Evolutionary conservation across 2,329 filamentous ascomycete genomes (phyloP), one percentile per base, ranked within the genome.

Genomic region (Fusarium sp.): DNA sequence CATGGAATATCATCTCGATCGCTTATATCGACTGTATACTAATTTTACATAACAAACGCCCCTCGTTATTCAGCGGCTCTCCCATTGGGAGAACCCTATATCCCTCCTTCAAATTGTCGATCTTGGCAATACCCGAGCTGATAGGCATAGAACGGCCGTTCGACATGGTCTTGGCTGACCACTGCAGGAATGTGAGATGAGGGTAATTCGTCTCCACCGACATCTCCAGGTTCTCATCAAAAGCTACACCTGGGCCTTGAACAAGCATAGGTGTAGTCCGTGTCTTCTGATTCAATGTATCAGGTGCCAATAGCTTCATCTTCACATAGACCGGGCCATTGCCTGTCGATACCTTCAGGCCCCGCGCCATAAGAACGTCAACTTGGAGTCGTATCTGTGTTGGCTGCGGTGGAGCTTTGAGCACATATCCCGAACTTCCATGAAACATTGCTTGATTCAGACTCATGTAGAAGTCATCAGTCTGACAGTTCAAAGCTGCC

Each of bases 401-500:
- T 3, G 25, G 19, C 3, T 33, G 35, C 11, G 65, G 25, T 2
- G 33, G n/a, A 1, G 19, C 25, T 8, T 62, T 73, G 4, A 60
- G 11, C 4, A 71, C 43, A 30, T 73, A 73, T 2, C 70, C 70
- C 2, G 11, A 44, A 1, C 60, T 70, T 10, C 60, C 61, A 3
- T 58, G 7, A 11, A 73, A 73, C 57, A 73, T 50, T 4, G 70
- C 71, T 3, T 40, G 11, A 1, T 73, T 73, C 9, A 73, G 9
- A 4, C 23, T 49, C 57, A 57, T 71, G 5, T 61, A 56, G 3
- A 44, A 30, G 10, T 67, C 70, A 3, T 35, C 28, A 2, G 70
- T 73, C 21, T 73, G 70, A 2, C 66, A 73, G 7, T 73, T 73
- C 19, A 73, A n/a, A 4, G 70, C 70, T 3, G 43, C 57, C 70